phyloP scores from a whole-genome alignment of 2,329 filamentous ascomycete species.

The Calcarisporium arbuscula region DNA sequence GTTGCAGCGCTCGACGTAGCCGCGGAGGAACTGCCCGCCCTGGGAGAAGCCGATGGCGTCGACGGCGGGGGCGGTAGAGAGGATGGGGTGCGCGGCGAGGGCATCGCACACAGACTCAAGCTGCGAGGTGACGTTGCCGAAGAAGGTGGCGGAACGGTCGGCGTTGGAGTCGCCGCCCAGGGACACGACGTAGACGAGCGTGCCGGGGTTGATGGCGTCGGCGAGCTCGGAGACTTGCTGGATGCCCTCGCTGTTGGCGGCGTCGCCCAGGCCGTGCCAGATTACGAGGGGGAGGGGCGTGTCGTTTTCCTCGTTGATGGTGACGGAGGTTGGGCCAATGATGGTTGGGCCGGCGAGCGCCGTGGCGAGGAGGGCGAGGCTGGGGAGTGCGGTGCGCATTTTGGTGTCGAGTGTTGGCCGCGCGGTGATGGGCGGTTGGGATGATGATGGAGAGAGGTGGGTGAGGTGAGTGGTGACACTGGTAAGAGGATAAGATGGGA shows the following conservation, averaged over 20 bases:
- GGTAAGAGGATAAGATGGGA: no score
- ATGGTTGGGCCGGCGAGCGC: conserved; percentile 15
- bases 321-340: conserved; percentile 13
- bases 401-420: conserved; percentile 1
- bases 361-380: conserved; percentile 25
- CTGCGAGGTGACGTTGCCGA: conserved; percentile 82
- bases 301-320: conserved; percentile 39
- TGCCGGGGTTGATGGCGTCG: conserved; percentile 69
- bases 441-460: conserved; percentile 2
- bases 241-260: conserved; percentile 71
- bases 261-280: conserved; percentile 82
- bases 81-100: conserved; percentile 68
- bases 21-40: conserved; percentile 92
- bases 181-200: conserved; percentile 73
- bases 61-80: conserved; percentile 73
- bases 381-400: conserved; percentile 12
- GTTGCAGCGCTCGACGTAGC: conserved; percentile 83
- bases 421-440: background rate
- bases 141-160: conserved; percentile 81
- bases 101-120: conserved; percentile 70
- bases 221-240: conserved; percentile 65
- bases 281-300: conserved; percentile 84
- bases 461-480: no score
- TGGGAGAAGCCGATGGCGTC: conserved; percentile 95
- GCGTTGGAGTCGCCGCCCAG: conserved; percentile 57